phyloP scores from a whole-genome alignment of 2,329 filamentous ascomycete genomes.

The Penicillium frequentans region DNA sequence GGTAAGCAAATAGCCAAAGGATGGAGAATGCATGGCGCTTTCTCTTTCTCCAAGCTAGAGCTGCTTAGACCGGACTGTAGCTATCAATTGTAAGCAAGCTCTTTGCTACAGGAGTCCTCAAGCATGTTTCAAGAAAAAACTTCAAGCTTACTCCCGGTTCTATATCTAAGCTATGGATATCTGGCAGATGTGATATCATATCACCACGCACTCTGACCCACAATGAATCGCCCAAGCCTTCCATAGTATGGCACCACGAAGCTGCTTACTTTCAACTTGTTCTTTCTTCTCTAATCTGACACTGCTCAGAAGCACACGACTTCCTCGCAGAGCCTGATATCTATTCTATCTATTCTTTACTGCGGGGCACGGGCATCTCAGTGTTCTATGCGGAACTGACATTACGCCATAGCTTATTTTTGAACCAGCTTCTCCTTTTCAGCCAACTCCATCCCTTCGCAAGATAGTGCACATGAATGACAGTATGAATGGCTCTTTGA shows the following conservation, averaged over 20 bases:
- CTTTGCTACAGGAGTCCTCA: not conserved
- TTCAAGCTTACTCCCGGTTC: not conserved
- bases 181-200: not conserved
- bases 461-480: not conserved
- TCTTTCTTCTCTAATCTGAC: not conserved
- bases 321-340: not conserved
- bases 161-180: not conserved
- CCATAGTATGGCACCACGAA: not conserved
- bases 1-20: not conserved
- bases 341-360: not conserved
- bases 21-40: not conserved
- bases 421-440: not conserved
- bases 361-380: not conserved
- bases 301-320: not conserved
- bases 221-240: not conserved
- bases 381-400: not conserved
- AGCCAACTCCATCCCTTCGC: not conserved
- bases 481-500: slow-evolving; percentile 20
- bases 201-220: slow-evolving; percentile 6
- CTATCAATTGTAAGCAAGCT: not conserved
- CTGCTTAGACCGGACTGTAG: not conserved
- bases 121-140: not conserved
- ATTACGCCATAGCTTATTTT: not conserved
- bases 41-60: not conserved
- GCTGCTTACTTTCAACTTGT: not conserved